Evolutionary conservation across 805 yeast species (phyloP).

Genomic region (Priceomyces haplophilus): DNA sequence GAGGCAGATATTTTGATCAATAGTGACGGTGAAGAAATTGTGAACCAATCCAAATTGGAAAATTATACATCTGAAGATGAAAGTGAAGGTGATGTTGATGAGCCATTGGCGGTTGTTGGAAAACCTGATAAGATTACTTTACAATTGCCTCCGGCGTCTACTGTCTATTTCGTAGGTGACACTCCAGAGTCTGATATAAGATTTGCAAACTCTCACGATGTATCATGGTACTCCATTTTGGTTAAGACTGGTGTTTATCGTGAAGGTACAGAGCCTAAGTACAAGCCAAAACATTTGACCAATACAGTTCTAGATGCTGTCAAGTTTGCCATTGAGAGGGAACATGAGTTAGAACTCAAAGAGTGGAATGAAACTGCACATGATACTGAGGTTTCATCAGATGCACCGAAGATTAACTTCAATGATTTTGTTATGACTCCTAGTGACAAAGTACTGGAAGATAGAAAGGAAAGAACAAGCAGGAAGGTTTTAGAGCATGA

Average conservation of each 20-base stretch:
- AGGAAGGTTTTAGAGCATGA: constrained; percentile 36
- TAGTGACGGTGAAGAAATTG: constrained; percentile 43
- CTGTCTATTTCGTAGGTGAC: constrained; percentile 86
- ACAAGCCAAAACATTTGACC: constrained; percentile 71
- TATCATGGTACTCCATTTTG: constrained; percentile 78
- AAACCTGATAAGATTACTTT: constrained; percentile 40
- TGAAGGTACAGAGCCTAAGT: constrained; percentile 74
- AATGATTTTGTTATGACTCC: constrained; percentile 47
- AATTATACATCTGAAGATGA: constrained; percentile 28
- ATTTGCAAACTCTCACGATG: constrained; percentile 83
- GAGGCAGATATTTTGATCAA: constrained; percentile 42
- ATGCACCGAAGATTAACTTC: constrained; percentile 38
- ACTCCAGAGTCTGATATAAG: constrained; percentile 87
- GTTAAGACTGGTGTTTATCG: constrained; percentile 87
- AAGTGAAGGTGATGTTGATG: constrained; percentile 28
- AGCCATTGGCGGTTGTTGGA: constrained; percentile 42
- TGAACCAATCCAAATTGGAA: constrained; percentile 42
- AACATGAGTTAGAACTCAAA: constrained; percentile 64
- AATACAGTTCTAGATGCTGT: constrained; percentile 80
- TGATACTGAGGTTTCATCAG: constrained; percentile 18
- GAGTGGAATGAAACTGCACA: constrained; percentile 66
- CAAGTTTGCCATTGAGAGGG: constrained; percentile 77
- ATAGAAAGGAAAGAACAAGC: constrained; percentile 8
- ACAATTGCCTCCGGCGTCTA: constrained; percentile 77
- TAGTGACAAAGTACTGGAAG: constrained; percentile 22